phyloP scores from a whole-genome alignment of 208 protist genomes.

The Angomonas deanei region DNA sequence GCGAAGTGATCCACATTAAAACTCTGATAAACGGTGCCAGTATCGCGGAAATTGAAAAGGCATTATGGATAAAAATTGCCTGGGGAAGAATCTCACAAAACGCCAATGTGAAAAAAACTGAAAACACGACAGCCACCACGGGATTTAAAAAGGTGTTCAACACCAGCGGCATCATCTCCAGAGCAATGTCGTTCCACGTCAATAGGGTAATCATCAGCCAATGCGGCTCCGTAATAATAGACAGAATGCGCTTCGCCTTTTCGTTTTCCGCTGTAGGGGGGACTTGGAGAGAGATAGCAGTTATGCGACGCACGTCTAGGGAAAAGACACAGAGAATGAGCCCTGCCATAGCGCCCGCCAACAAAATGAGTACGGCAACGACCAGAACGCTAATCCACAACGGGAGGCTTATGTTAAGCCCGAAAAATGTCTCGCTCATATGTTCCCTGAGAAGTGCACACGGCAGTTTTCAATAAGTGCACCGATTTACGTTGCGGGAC shows the following conservation, averaged over 20 bases:
- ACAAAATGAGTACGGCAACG: slow-evolving; percentile 40
- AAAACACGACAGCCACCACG: slow-evolving; percentile 36
- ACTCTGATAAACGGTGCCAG: slow-evolving; percentile 42
- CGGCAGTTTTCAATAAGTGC: no score
- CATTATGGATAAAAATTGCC: slow-evolving; percentile 56
- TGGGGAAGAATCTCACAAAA: slow-evolving; percentile 78
- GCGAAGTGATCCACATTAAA: slow-evolving; percentile 51
- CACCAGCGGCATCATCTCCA: slow-evolving; percentile 70
- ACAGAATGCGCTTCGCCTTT: slow-evolving; percentile 31
- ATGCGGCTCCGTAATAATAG: slow-evolving; percentile 52
- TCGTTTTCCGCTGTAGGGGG: slow-evolving; percentile 27
- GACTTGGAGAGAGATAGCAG: slow-evolving; percentile 15
- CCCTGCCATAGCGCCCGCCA: slow-evolving; percentile 42
- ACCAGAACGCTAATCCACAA: slow-evolving; percentile 22
- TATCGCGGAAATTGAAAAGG: slow-evolving; percentile 40
- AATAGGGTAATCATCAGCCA: slow-evolving; percentile 67
- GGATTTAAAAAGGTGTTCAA: slow-evolving; percentile 54
- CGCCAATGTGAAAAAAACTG: slow-evolving; percentile 48
- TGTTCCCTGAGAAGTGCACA: no score
- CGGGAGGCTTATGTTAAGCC: slow-evolving; percentile 30
- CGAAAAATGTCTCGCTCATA: slow-evolving; percentile 29
- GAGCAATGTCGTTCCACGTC: slow-evolving; percentile 45
- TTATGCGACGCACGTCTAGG: slow-evolving; percentile 41
- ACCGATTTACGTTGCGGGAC: no score
- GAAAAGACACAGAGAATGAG: slow-evolving; percentile 65